Evolutionary conservation across 2,329 filamentous ascomycete genomes (phyloP).

Genomic region (Hypoxylon sp.): DNA sequence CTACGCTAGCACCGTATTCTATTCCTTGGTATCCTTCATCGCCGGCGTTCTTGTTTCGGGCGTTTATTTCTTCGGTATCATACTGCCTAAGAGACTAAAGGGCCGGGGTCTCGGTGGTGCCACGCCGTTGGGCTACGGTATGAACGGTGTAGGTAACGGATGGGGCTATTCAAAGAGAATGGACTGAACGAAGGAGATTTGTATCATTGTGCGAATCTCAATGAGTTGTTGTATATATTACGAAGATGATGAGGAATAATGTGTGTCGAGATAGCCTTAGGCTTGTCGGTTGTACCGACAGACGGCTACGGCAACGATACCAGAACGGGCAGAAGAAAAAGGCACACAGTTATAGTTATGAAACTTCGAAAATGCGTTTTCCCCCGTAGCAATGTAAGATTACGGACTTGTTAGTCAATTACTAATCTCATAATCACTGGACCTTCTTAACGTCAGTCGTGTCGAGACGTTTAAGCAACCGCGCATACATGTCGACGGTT

Average conservation of each 20-base stretch:
- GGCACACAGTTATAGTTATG: conserved; percentile 26
- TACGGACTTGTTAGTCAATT: neutral
- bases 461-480: conserved; percentile 64
- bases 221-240: conserved; percentile 39
- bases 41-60: conserved; percentile 69
- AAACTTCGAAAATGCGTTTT: conserved; percentile 13
- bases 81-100: conserved; percentile 69
- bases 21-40: conserved; percentile 71
- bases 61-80: conserved; percentile 73
- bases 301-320: conserved; percentile 39
- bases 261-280: conserved; percentile 3
- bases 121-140: conserved; percentile 70
- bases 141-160: conserved; percentile 69
- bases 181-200: conserved; percentile 55
- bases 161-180: conserved; percentile 72
- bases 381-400: neutral
- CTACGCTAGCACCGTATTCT: conserved; percentile 75
- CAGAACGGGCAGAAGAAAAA: conserved; percentile 17
- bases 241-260: conserved; percentile 24
- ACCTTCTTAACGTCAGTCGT: conserved; percentile 58
- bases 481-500: conserved; percentile 68
- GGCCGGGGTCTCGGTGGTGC: conserved; percentile 69
- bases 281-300: conserved; percentile 40
- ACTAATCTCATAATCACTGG: conserved; percentile 51
- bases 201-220: conserved; percentile 3